Percentiles rank a stretch among this genome's conserved stretches.
These are phyloP conservation scores for Mycena venus DNA, from an alignment of 768 basidiomycete species.

Conservation along the genomic window DNA sequence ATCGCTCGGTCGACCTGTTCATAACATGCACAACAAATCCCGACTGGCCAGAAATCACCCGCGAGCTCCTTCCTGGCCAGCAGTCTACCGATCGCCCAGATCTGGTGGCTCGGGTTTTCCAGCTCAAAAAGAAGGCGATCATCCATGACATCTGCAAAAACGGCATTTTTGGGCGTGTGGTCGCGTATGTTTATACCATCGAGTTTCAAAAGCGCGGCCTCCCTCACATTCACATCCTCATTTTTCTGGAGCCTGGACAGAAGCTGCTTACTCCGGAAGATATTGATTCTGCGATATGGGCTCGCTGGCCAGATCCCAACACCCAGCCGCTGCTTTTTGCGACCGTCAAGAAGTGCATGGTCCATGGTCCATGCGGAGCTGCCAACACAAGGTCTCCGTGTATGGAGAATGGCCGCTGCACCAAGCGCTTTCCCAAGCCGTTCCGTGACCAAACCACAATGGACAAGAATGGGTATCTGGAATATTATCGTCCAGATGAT, in stretches of 20 bases:
- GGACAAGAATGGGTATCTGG: conserved; percentile 51
- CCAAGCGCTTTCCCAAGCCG: conserved; percentile 52
- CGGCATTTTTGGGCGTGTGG: background rate
- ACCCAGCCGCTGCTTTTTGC: conserved; percentile 22
- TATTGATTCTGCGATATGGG: conserved; percentile 51
- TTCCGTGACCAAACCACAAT: conserved; percentile 46
- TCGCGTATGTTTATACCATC: conserved; percentile 52
- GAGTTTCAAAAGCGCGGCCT: no score
- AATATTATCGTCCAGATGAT: conserved; percentile 42
- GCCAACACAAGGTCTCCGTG: conserved; percentile 41
- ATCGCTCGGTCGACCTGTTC: no score
- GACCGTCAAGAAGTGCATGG: conserved; percentile 51
- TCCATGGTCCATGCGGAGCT: conserved; percentile 56
- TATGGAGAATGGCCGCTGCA: conserved; percentile 52
- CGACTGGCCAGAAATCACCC: conserved; percentile 41
- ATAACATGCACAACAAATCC: conserved; percentile 41
- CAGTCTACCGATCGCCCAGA: conserved; percentile 31
- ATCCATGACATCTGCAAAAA: conserved; percentile 20
- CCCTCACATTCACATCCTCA: conserved; percentile 58
- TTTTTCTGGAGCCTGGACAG: conserved; percentile 44
- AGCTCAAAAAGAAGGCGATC: conserved; percentile 16
- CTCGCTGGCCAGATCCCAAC: conserved; percentile 55
- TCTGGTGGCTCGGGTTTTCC: conserved; percentile 46
- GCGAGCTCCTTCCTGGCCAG: no score
- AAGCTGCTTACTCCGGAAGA: conserved; percentile 35